Evolutionary conservation across 306 rosid genomes (phyloP).

Genomic region (Medicago lupulina): DNA sequence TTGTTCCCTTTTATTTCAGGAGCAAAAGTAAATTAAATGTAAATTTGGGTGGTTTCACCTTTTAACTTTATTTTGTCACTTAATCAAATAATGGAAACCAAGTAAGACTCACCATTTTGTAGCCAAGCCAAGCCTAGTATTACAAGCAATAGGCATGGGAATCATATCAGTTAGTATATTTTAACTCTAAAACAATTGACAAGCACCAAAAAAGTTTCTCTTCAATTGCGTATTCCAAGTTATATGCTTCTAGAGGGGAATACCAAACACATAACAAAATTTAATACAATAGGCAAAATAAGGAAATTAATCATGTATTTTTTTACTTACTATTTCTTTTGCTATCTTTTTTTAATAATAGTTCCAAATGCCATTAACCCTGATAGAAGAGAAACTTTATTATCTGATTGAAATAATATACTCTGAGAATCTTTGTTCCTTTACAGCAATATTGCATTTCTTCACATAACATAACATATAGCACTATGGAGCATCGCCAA

Average conservation of each 20-base stretch:
- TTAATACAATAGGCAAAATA: constrained; percentile 10
- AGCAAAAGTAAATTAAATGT: constrained; percentile 28
- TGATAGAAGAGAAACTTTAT: constrained; percentile 17
- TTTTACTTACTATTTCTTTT: background rate
- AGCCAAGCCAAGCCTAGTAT: constrained; percentile 15
- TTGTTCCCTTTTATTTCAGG: constrained; percentile 12
- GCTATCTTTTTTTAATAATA: constrained; percentile 23
- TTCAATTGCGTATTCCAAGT: background rate
- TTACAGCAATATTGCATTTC: constrained; percentile 26
- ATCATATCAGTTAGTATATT: constrained; percentile 32
- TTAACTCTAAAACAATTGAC: constrained; percentile 21
- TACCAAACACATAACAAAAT: background rate
- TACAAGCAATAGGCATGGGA: constrained; percentile 20
- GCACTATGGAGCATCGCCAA: constrained; percentile 28
- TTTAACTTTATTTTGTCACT: constrained; percentile 32
- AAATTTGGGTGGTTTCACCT: constrained; percentile 13
- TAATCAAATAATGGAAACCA: constrained; percentile 28
- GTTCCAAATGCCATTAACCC: constrained; percentile 17
- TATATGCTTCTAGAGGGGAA: constrained; percentile 15
- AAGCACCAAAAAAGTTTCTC: background rate
- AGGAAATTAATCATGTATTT: background rate
- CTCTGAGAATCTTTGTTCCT: constrained; percentile 22
- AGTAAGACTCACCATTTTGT: constrained; percentile 26
- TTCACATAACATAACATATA: constrained; percentile 19
- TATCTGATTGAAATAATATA: constrained; percentile 19